These are phyloP conservation scores for Hanseniaspora pseudoguilliermondii DNA, from an alignment of 805 yeast species.

Conservation along the genomic window DNA sequence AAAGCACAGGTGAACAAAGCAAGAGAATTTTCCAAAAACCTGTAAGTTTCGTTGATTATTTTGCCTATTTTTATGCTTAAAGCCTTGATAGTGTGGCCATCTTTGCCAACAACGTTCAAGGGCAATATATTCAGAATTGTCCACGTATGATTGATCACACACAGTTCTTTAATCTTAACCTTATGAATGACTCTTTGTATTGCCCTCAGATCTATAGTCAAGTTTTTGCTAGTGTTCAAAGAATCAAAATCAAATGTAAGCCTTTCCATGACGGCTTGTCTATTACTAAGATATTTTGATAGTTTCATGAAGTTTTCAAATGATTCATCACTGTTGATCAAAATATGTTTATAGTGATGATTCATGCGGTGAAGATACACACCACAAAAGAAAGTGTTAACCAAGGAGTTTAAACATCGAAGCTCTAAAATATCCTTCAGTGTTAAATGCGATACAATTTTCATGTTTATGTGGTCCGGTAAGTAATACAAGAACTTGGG, in stretches of 20 bases:
- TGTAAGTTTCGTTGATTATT: background rate
- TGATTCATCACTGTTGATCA: background rate
- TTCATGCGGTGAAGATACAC: background rate
- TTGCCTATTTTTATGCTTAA: background rate
- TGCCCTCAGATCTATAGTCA: background rate
- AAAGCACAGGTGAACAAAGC: background rate
- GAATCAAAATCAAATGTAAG: background rate
- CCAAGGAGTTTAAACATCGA: background rate
- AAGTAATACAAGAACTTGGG: background rate
- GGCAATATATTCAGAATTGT: background rate
- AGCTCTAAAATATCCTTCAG: background rate
- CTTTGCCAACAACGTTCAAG: background rate
- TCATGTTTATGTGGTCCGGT: slow-evolving; percentile 1
- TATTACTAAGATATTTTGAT: too few species aligned
- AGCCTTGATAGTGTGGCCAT: background rate
- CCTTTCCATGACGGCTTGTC: background rate
- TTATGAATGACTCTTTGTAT: background rate
- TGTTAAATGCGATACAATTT: background rate
- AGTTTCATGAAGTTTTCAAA: background rate
- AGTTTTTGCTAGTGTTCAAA: too few species aligned
- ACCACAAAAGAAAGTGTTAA: background rate
- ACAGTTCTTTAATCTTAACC: background rate
- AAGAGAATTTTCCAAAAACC: background rate
- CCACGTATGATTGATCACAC: background rate
- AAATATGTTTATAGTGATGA: background rate